These are phyloP conservation scores for Sarocladium brachiariae DNA, from an alignment of 2,329 filamentous ascomycete genomes.

Conservation along the genomic window DNA sequence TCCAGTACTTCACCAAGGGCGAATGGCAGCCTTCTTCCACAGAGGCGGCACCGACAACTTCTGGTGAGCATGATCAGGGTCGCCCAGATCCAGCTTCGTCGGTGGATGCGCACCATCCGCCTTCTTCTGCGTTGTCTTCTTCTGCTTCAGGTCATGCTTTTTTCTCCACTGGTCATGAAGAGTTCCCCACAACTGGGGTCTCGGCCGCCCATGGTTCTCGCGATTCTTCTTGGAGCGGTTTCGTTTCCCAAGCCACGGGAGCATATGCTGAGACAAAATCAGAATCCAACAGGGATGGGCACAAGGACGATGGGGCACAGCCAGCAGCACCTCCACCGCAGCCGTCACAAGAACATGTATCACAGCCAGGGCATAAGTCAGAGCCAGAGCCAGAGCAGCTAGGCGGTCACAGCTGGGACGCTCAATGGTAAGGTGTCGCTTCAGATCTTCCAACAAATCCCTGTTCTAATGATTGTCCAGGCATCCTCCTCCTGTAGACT, in stretches of 20 bases:
- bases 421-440: constrained; percentile 38
- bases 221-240: constrained; percentile 26
- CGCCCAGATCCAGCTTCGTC: not conserved
- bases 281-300: constrained; percentile 22
- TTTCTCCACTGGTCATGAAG: constrained; percentile 13
- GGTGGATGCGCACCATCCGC: constrained; percentile 14
- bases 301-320: constrained; percentile 12
- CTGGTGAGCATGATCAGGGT: constrained; percentile 6
- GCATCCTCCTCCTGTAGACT: constrained; percentile 56
- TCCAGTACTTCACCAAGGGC: constrained; percentile 49
- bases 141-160: not conserved
- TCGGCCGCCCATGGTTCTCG: constrained; percentile 18
- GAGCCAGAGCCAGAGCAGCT: constrained; percentile 16
- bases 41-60: constrained; percentile 13
- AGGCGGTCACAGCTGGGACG: constrained; percentile 42
- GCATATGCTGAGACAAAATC: constrained; percentile 41
- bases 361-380: constrained; percentile 16
- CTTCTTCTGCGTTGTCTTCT: not conserved
- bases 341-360: constrained; percentile 16
- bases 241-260: constrained; percentile 33
- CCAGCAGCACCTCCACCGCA: constrained; percentile 7
- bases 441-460: too few species aligned
- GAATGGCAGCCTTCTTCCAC: constrained; percentile 37
- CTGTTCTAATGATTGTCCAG: constrained; percentile 29
- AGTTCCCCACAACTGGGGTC: constrained; percentile 16